Conservation (phyloP, 2,329 filamentous ascomycete species). For the Ceratocystis huliohia region DNA sequence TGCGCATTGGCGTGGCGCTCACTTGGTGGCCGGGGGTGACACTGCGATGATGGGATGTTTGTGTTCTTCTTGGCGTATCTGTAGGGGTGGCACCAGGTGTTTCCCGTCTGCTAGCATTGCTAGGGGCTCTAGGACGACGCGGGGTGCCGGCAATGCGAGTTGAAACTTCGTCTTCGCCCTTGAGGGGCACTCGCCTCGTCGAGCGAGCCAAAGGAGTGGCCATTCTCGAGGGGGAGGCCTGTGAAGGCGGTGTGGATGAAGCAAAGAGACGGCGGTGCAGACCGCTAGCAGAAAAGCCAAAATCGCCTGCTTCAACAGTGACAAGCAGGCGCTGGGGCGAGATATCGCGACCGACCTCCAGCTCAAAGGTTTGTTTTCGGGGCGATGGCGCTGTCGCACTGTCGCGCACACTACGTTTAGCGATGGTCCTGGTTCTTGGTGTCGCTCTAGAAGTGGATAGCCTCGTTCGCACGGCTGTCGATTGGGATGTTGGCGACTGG, state of each 20-base stretch:
- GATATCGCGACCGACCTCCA: conserved; percentile 39
- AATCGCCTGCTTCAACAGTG: conserved; percentile 41
- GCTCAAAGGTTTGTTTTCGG: conserved; percentile 44
- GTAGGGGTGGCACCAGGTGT: not conserved
- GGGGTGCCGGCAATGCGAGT: conserved; percentile 14
- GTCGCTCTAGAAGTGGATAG: not conserved
- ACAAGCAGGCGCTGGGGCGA: conserved; percentile 42
- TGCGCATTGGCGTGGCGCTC: not conserved
- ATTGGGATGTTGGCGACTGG: not conserved
- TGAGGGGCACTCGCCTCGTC: conserved; percentile 16
- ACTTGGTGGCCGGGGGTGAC: not conserved
- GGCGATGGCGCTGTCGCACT: conserved; percentile 32
- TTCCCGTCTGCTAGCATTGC: not conserved
- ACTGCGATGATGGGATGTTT: not conserved
- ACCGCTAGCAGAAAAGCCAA: conserved; percentile 27
- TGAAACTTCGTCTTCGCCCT: conserved; percentile 16
- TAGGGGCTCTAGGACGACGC: conserved; percentile 4
- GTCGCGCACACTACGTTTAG: not conserved
- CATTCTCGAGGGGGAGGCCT: not conserved
- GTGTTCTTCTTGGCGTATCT: not conserved
- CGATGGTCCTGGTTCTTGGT: not conserved
- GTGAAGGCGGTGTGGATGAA: conserved; percentile 29
- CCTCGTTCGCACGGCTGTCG: not conserved
- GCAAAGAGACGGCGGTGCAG: conserved; percentile 33
- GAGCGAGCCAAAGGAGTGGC: not conserved